Evolutionary conservation across 2,329 filamentous ascomycete species (phyloP).

Genomic region (Cordyceps cicadae): DNA sequence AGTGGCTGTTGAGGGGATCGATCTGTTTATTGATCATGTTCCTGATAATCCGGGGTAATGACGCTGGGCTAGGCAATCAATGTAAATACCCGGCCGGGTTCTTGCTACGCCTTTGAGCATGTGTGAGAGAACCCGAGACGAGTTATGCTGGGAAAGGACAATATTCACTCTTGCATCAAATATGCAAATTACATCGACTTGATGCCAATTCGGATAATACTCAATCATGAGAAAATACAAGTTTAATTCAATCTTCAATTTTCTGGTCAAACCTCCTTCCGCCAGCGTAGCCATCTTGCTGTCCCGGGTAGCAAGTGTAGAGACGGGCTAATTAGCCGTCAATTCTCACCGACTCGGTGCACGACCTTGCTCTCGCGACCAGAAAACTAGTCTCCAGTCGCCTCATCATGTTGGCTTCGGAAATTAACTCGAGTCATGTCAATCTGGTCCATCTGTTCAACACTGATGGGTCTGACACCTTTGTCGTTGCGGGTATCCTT

Average conservation of each 20-base stretch:
- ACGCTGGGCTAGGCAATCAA: background rate
- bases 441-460: constrained; percentile 26
- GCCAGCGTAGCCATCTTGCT: constrained; percentile 34
- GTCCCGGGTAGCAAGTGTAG: constrained; percentile 34
- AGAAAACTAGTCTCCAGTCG: constrained; percentile 34
- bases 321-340: constrained; percentile 29
- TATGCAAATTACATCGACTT: too few species aligned
- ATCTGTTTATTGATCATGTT: background rate
- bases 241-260: too few species aligned
- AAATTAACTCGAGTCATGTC: too few species aligned
- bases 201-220: too few species aligned
- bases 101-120: background rate
- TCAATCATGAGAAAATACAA: too few species aligned
- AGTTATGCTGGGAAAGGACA: background rate
- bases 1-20: background rate
- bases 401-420: constrained; percentile 16
- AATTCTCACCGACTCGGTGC: constrained; percentile 30
- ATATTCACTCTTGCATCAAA: background rate
- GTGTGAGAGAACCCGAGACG: constrained; percentile 3
- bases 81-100: background rate
- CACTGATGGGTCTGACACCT: constrained; percentile 31
- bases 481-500: constrained; percentile 17
- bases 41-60: background rate
- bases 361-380: constrained; percentile 35
- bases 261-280: background rate